A percentile compares a stretch with the other conserved stretches of the same genome.
These are phyloP conservation scores for Leishmania braziliensis DNA, from an alignment of 208 protist species.

Conservation along the genomic window DNA sequence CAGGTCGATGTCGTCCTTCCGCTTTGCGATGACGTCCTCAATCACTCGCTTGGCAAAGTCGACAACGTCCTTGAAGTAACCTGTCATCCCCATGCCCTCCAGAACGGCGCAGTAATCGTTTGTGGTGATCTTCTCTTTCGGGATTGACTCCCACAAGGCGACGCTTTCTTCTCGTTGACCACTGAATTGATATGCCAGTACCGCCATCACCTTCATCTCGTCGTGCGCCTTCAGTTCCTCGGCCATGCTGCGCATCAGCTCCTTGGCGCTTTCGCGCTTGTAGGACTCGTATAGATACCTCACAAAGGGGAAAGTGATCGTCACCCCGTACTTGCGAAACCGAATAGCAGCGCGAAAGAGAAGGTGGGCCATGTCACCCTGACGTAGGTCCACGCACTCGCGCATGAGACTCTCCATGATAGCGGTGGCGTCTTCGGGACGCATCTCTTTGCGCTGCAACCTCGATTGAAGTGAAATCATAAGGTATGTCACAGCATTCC, in stretches of 20 bases:
- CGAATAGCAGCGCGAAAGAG: conserved; percentile 89
- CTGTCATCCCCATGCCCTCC: conserved; percentile 67
- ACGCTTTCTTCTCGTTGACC: conserved; percentile 42
- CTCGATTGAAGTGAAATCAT: conserved; percentile 89
- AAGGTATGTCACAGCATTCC: conserved; percentile 90
- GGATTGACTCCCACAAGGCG: conserved; percentile 52
- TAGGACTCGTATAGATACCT: conserved; percentile 89
- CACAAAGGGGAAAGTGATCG: conserved; percentile 60
- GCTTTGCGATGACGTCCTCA: conserved; percentile 9
- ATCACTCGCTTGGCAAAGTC: conserved; percentile 21
- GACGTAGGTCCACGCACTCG: conserved; percentile 89
- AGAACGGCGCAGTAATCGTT: conserved; percentile 72
- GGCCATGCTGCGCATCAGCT: conserved; percentile 86
- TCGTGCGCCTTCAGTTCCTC: conserved; percentile 71
- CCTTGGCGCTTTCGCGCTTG: conserved; percentile 68
- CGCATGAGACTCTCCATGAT: conserved; percentile 87
- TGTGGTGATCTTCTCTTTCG: conserved; percentile 44
- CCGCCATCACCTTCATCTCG: conserved; percentile 61
- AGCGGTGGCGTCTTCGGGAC: conserved; percentile 63
- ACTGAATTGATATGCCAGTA: conserved; percentile 75
- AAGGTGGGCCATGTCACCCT: conserved; percentile 91
- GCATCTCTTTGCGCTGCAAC: conserved; percentile 80
- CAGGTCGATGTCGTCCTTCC: conserved; percentile 32
- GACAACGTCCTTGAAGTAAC: conserved; percentile 54
- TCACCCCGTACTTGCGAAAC: conserved; percentile 88